phyloP scores from a whole-genome alignment of 495 filamentous ascomycete species.

The Xylaria scruposa region DNA sequence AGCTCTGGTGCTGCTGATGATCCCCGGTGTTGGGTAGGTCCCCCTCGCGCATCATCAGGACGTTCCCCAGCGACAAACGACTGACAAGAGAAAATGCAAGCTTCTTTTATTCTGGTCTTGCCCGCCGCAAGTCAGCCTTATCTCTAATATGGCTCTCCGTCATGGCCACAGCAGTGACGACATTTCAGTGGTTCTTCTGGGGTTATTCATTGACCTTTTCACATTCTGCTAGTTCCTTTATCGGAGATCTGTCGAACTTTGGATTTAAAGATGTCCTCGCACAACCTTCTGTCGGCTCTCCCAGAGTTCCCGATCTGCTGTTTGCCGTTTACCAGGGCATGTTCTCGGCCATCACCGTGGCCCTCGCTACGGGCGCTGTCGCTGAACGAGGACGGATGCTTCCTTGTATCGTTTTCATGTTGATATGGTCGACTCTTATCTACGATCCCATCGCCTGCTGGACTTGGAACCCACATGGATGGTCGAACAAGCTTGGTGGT shows the following conservation, averaged over 20 bases:
- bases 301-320: constrained; percentile 82
- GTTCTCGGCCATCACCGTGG: constrained; percentile 96
- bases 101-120: constrained; percentile 98
- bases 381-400: constrained; percentile 96
- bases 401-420: constrained; percentile 93
- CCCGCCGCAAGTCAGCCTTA: constrained; percentile 94
- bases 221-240: constrained; percentile 79
- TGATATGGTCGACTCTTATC: constrained; percentile 92
- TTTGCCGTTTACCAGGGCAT: constrained; percentile 97
- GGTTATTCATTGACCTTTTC: constrained; percentile 95
- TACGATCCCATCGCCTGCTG: constrained; percentile 97
- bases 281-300: constrained; percentile 81
- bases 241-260: constrained; percentile 86
- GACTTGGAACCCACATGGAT: constrained; percentile 93
- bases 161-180: constrained; percentile 89
- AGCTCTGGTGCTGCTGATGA: constrained; percentile 95
- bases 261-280: constrained; percentile 83
- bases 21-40: constrained; percentile 82
- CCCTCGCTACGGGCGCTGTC: constrained; percentile 88
- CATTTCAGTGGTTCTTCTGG: constrained; percentile 99
- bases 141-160: constrained; percentile 96
- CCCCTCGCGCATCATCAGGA: constrained; percentile 18
- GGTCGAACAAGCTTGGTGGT: constrained; percentile 83
- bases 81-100: constrained; percentile 43
- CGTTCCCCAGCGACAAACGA: constrained; percentile 12